Conservation (phyloP, 257 asterid species). For the Fraxinus cuspidata region DNA sequence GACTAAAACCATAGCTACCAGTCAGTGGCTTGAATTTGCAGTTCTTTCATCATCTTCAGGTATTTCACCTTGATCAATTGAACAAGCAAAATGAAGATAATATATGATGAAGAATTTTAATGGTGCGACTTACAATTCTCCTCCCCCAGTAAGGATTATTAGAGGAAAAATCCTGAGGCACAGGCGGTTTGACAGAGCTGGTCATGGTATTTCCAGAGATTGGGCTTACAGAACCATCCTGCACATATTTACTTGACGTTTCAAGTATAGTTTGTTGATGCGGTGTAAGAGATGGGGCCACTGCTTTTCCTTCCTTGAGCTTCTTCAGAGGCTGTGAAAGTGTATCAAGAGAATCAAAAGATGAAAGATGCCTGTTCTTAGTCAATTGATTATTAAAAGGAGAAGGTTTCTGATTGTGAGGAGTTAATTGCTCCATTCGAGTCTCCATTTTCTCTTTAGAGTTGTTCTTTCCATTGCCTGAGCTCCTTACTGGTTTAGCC, state of each 20-base stretch:
- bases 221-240: constrained; percentile 36
- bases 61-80: background rate
- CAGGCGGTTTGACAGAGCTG: constrained; percentile 26
- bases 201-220: constrained; percentile 28
- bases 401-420: constrained; percentile 31
- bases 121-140: constrained; percentile 51
- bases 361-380: constrained; percentile 23
- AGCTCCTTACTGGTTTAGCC: constrained; percentile 32
- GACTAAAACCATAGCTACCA: constrained; percentile 3
- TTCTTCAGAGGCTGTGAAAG: constrained; percentile 35
- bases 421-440: constrained; percentile 29
- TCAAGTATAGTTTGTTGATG: constrained; percentile 28
- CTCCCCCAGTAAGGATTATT: constrained; percentile 42
- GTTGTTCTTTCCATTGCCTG: constrained; percentile 26
- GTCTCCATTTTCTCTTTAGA: constrained; percentile 35
- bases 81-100: constrained; percentile 9
- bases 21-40: background rate
- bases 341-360: constrained; percentile 24
- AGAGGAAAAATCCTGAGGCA: constrained; percentile 37
- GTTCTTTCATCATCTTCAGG: constrained; percentile 7
- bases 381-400: constrained; percentile 22
- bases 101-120: constrained; percentile 1
- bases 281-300: constrained; percentile 16
- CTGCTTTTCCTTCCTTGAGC: constrained; percentile 36
- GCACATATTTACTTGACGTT: constrained; percentile 23